Conservation (phyloP, 805 yeast genomes). For the Pichia insulana region DNA sequence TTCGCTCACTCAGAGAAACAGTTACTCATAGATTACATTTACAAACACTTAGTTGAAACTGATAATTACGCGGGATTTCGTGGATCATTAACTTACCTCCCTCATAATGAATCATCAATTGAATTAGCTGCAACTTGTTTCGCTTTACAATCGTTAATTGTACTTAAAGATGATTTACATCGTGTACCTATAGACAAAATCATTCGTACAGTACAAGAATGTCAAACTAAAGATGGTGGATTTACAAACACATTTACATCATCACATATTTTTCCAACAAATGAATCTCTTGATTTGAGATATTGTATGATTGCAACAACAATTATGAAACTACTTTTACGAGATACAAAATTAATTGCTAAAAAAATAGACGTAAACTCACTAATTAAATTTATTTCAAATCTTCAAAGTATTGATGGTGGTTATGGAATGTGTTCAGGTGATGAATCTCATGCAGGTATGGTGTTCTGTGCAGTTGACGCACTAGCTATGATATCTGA, state of each 20-base stretch:
- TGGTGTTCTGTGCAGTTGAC: slow-evolving; percentile 77
- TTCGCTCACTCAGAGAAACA: slow-evolving; percentile 22
- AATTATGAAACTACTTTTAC: slow-evolving; percentile 41
- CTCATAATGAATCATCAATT: slow-evolving; percentile 43
- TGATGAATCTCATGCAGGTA: slow-evolving; percentile 76
- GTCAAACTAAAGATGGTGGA: slow-evolving; percentile 56
- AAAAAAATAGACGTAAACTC: slow-evolving; percentile 35
- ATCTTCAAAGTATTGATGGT: slow-evolving; percentile 45
- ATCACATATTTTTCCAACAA: not conserved
- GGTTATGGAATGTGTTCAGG: slow-evolving; percentile 51
- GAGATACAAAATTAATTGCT: slow-evolving; percentile 14
- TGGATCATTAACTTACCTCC: slow-evolving; percentile 42
- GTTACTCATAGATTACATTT: slow-evolving; percentile 36
- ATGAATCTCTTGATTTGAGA: slow-evolving; percentile 47
- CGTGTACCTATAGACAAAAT: slow-evolving; percentile 35
- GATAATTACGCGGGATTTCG: slow-evolving; percentile 41
- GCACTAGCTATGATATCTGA: slow-evolving; percentile 35
- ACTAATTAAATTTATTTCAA: slow-evolving; percentile 32
- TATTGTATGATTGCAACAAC: slow-evolving; percentile 66
- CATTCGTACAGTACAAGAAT: slow-evolving; percentile 44
- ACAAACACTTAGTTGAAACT: slow-evolving; percentile 34
- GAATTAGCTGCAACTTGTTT: slow-evolving; percentile 71
- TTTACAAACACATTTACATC: slow-evolving; percentile 40
- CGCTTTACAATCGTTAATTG: slow-evolving; percentile 49
- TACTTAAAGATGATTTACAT: slow-evolving; percentile 37